Evolutionary conservation across 371 early-diverging fungal species (phyloP).

Genomic region (Coemansia sp.): DNA sequence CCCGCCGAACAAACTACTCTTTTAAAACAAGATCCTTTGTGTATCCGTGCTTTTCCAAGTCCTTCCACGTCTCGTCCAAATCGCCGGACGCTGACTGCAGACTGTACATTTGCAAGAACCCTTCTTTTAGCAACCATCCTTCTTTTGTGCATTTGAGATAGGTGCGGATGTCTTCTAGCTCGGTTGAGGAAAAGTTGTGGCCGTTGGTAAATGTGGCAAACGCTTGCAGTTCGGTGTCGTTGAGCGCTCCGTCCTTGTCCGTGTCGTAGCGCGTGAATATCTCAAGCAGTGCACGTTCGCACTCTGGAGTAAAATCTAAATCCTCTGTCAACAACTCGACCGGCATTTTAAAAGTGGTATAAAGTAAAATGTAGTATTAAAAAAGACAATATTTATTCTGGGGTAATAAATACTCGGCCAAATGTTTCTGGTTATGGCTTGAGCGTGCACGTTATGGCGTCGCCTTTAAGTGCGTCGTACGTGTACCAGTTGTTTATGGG

Average conservation of each 20-base stretch:
- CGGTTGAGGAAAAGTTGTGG: slow-evolving; percentile 55
- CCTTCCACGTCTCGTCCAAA: slow-evolving; percentile 61
- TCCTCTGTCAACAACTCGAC: slow-evolving; percentile 40
- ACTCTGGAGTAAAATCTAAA: slow-evolving; percentile 48
- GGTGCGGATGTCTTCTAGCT: slow-evolving; percentile 53
- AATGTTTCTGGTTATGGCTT: too few relatives aligned
- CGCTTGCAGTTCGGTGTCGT: slow-evolving; percentile 54
- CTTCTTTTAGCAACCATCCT: slow-evolving; percentile 50
- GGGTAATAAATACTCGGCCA: too few relatives aligned
- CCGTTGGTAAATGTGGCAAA: slow-evolving; percentile 62
- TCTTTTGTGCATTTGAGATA: slow-evolving; percentile 49
- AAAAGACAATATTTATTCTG: background rate
- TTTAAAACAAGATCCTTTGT: slow-evolving; percentile 48
- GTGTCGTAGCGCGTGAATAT: slow-evolving; percentile 60
- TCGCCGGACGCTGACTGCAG: slow-evolving; percentile 58
- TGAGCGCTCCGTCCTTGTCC: slow-evolving; percentile 57
- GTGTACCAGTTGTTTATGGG: slow-evolving; percentile 81
- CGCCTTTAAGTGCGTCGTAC: slow-evolving; percentile 69
- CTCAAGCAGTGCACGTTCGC: slow-evolving; percentile 45
- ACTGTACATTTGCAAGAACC: slow-evolving; percentile 62
- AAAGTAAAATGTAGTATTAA: background rate
- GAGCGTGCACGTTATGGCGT: slow-evolving; percentile 17
- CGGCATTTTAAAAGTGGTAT: slow-evolving; percentile 8
- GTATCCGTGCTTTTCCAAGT: slow-evolving; percentile 59
- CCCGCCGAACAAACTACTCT: slow-evolving; percentile 34